Evolutionary conservation across 139 green algal genomes (phyloP).

Genomic region (Picochlorum sp.): DNA sequence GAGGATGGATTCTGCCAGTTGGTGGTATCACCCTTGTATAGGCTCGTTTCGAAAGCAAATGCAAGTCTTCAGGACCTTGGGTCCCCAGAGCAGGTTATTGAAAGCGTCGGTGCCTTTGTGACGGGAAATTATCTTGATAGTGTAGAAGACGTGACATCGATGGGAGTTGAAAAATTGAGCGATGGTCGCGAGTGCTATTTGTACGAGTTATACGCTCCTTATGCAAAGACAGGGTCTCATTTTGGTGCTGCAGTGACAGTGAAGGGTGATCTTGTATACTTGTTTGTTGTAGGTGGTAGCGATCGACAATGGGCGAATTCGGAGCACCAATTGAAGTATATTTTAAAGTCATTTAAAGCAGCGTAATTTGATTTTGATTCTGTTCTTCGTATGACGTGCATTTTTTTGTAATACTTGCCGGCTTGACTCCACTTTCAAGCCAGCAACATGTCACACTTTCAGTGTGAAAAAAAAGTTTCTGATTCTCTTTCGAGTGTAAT

Average conservation of each 20-base stretch:
- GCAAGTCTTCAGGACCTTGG: conserved; percentile 57
- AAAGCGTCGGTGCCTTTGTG: conserved; percentile 61
- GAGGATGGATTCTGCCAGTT: conserved; percentile 45
- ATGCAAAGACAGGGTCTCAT: conserved; percentile 35
- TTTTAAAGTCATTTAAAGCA: conserved; percentile 34
- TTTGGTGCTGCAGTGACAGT: conserved; percentile 46
- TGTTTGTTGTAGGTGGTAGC: conserved; percentile 52
- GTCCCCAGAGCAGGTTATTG: conserved; percentile 29
- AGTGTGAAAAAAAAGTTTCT: no score
- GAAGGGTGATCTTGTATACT: conserved; percentile 51
- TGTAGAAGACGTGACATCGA: conserved; percentile 7
- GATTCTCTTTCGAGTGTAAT: no score
- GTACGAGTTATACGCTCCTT: conserved; percentile 23
- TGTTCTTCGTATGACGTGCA: no score
- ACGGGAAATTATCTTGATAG: conserved; percentile 40
- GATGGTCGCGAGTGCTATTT: conserved; percentile 30
- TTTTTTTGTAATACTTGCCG: no score
- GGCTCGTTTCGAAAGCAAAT: conserved; percentile 49
- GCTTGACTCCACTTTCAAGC: no score
- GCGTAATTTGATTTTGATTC: no score
- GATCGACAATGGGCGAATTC: conserved; percentile 62
- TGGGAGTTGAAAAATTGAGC: neutral
- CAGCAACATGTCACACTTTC: no score
- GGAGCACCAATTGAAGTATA: conserved; percentile 33
- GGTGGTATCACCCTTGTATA: conserved; percentile 56